Conservation (phyloP, 2,329 filamentous ascomycete species). For the Periconia macrospinosa region DNA sequence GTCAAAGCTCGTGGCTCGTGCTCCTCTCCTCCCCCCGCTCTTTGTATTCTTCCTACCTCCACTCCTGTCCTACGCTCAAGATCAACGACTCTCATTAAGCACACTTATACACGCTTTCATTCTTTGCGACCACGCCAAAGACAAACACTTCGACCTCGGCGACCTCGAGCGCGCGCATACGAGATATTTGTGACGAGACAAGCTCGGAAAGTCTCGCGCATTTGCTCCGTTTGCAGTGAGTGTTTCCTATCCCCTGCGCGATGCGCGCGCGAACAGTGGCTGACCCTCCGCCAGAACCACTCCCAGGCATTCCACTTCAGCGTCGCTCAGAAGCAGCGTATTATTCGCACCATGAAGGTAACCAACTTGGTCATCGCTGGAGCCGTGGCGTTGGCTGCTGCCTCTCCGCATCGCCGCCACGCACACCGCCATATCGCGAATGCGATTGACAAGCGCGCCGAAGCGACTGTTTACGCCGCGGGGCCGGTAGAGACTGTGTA, state of each 20-base stretch:
- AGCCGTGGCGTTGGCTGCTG: slow-evolving; percentile 54
- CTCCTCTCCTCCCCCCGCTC: slow-evolving; percentile 6
- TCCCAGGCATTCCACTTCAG: background rate
- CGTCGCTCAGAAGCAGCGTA: slow-evolving; percentile 2
- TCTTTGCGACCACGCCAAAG: slow-evolving; percentile 18
- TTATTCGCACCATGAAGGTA: slow-evolving; percentile 39
- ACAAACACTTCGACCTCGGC: background rate
- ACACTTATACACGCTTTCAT: slow-evolving; percentile 17
- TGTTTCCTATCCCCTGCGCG: background rate
- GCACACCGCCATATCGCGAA: slow-evolving; percentile 50
- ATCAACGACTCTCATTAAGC: slow-evolving; percentile 42
- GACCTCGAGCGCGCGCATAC: background rate
- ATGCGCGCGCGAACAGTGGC: slow-evolving; percentile 3
- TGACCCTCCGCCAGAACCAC: slow-evolving; percentile 2
- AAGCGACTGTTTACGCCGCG: slow-evolving; percentile 53
- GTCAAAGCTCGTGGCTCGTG: background rate
- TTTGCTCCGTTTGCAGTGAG: background rate
- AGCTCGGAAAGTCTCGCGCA: background rate
- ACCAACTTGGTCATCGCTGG: slow-evolving; percentile 39
- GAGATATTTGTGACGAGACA: background rate
- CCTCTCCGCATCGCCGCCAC: slow-evolving; percentile 63
- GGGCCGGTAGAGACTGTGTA: slow-evolving; percentile 65
- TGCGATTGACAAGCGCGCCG: slow-evolving; percentile 51
- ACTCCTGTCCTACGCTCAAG: slow-evolving; percentile 13
- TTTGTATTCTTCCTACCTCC: slow-evolving; percentile 21